Evolutionary conservation across 306 rosid species (phyloP).

Genomic region (Sphenostylis stenocarpa): DNA sequence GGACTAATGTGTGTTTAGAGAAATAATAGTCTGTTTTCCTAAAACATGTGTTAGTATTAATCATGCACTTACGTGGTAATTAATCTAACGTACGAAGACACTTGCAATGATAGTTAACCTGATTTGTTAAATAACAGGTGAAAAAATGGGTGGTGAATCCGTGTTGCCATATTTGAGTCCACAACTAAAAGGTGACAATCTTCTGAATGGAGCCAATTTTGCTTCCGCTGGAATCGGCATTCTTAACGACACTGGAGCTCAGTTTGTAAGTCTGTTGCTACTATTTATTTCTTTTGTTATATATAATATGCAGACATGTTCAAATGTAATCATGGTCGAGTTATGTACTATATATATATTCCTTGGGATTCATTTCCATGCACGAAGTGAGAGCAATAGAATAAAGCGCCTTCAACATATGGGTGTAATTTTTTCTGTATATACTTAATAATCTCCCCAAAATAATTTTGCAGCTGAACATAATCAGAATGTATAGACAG

Average conservation of each 20-base stretch:
- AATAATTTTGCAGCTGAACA: conserved; percentile 50
- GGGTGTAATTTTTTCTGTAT: no score
- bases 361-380: no score
- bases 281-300: not conserved
- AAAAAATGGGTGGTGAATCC: conserved; percentile 49
- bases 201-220: conserved; percentile 73
- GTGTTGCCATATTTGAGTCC: conserved; percentile 78
- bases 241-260: conserved; percentile 78
- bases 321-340: not conserved
- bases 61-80: not conserved
- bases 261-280: conserved; percentile 53
- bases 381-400: not conserved
- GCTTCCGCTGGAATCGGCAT: conserved; percentile 86
- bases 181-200: conserved; percentile 51
- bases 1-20: not conserved
- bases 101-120: not conserved
- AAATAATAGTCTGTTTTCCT: not conserved
- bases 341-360: no score
- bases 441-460: not conserved
- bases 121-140: conserved; percentile 44
- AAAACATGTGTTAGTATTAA: not conserved
- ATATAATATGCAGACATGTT: no score
- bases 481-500: conserved; percentile 67
- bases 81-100: not conserved
- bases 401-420: no score